Evolutionary conservation across 1,139 yeast genomes (phyloP).

Genomic region (Debaryomycetaceae sp.): DNA sequence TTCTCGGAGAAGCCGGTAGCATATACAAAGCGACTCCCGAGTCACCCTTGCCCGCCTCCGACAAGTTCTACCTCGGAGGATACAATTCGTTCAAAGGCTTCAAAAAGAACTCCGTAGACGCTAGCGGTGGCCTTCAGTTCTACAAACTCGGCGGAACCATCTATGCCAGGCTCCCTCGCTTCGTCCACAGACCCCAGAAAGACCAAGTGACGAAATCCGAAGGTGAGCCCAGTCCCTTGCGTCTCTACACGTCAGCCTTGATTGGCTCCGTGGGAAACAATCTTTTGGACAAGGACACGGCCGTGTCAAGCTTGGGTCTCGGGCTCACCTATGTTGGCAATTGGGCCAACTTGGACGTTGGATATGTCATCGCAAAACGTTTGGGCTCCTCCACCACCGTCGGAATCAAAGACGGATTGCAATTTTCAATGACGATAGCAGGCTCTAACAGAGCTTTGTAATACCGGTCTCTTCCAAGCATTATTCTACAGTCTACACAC

Average conservation of each 20-base stretch:
- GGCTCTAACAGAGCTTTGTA: slow-evolving; percentile 27
- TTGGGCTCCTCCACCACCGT: slow-evolving; percentile 15
- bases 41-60: slow-evolving; percentile 38
- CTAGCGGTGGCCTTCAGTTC: slow-evolving; percentile 41
- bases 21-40: slow-evolving; percentile 20
- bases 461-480: neutral
- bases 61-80: slow-evolving; percentile 51
- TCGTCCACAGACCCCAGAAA: slow-evolving; percentile 19
- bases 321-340: slow-evolving; percentile 42
- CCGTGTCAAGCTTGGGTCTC: slow-evolving; percentile 37
- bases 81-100: slow-evolving; percentile 37
- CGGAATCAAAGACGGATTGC: slow-evolving; percentile 46
- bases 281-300: slow-evolving; percentile 18
- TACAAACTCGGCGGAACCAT: slow-evolving; percentile 33
- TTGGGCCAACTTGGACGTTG: slow-evolving; percentile 47
- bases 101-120: slow-evolving; percentile 32
- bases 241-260: slow-evolving; percentile 38
- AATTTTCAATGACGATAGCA: slow-evolving; percentile 44
- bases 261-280: slow-evolving; percentile 33
- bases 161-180: slow-evolving; percentile 34
- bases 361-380: slow-evolving; percentile 39
- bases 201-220: slow-evolving; percentile 12
- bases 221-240: slow-evolving; percentile 34
- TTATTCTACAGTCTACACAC: neutral
- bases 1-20: slow-evolving; percentile 35